phyloP scores from a whole-genome alignment of 441 rosid genomes.

The Gossypium gossypioides region DNA sequence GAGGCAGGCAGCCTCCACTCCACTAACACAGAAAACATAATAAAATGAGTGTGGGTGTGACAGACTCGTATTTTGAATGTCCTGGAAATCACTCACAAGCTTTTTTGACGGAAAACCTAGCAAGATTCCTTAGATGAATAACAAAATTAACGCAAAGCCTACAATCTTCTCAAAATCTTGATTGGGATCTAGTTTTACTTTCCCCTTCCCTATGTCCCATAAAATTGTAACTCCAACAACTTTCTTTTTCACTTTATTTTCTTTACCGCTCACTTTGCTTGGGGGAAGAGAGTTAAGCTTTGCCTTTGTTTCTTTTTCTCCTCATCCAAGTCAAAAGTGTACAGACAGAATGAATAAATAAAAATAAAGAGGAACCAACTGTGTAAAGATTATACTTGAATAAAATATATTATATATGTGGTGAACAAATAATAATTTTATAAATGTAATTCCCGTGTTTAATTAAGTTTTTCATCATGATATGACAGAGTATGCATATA shows the following conservation, averaged over 20 bases:
- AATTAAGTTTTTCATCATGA: background rate
- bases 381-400: no score
- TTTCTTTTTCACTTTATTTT: background rate
- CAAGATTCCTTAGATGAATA: slow-evolving; percentile 3
- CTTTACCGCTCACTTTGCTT: background rate
- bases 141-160: slow-evolving; percentile 2
- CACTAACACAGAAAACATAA: slow-evolving; percentile 15
- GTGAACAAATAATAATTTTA: background rate
- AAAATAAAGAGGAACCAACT: background rate
- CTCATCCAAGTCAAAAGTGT: background rate
- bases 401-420: background rate
- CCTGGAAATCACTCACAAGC: slow-evolving; percentile 19
- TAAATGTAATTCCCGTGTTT: background rate
- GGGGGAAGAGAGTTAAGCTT: background rate
- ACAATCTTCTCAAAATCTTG: slow-evolving; percentile 12
- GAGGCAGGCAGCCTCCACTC: slow-evolving; percentile 18
- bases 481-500: slow-evolving; percentile 64
- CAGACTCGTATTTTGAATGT: background rate
- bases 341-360: background rate
- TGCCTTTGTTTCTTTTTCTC: background rate
- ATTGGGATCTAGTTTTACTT: slow-evolving; percentile 22
- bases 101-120: slow-evolving; percentile 21
- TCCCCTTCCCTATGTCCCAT: background rate
- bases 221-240: slow-evolving; percentile 1
- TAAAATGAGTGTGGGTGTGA: background rate